These are phyloP conservation scores for Phaffia australis DNA, from an alignment of 768 basidiomycete genomes.

Conservation along the genomic window DNA sequence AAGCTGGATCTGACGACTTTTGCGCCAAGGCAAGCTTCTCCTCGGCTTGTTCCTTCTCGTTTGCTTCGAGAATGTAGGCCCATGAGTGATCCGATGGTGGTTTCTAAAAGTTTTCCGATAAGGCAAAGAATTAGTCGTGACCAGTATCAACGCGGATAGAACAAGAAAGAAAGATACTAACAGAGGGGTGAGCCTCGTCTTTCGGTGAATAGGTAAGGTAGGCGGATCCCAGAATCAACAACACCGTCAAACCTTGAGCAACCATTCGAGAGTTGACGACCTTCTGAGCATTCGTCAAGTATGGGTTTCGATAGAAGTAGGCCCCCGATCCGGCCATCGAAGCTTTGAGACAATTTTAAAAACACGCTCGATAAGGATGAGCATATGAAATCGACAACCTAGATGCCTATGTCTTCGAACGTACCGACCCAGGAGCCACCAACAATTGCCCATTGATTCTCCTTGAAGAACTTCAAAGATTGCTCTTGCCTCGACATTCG, in stretches of 20 bases:
- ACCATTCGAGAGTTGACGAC: slow-evolving; percentile 12
- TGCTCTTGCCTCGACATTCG: background rate
- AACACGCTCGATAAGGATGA: background rate
- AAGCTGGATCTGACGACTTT: too few species aligned
- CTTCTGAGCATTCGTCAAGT: slow-evolving; percentile 10
- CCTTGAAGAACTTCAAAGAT: background rate
- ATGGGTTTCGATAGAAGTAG: background rate
- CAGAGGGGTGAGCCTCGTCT: background rate
- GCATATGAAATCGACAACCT: background rate
- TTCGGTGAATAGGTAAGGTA: background rate
- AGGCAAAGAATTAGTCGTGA: background rate
- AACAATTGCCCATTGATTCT: slow-evolving; percentile 6
- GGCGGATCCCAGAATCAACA: slow-evolving; percentile 1
- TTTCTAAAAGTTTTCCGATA: background rate
- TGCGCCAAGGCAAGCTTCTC: slow-evolving; percentile 9
- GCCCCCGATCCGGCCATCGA: slow-evolving; percentile 3
- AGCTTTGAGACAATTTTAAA: background rate
- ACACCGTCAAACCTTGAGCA: slow-evolving; percentile 5
- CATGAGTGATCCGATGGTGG: slow-evolving; percentile 9
- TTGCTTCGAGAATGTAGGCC: slow-evolving; percentile 11
- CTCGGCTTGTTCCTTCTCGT: background rate
- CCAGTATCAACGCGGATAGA: background rate
- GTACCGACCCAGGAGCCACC: slow-evolving; percentile 9
- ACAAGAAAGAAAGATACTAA: background rate
- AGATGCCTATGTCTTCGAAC: background rate